Conservation (phyloP, 2,329 filamentous ascomycete genomes). For the Chaetothyriales sp. region DNA sequence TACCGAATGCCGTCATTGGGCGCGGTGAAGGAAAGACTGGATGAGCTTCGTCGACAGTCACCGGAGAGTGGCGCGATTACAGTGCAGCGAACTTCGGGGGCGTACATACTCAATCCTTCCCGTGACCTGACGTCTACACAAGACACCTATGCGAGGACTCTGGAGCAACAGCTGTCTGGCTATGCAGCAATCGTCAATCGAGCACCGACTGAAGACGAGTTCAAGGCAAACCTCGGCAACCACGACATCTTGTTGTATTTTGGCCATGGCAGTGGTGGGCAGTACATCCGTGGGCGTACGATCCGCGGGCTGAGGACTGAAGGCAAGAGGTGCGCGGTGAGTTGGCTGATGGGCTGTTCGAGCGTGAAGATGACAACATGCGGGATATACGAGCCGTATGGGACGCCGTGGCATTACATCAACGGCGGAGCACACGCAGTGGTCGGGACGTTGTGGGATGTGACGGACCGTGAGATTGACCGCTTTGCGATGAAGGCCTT, state of each 20-base stretch:
- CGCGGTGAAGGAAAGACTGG: conserved; percentile 62
- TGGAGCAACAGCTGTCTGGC: conserved; percentile 7
- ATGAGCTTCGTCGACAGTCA: conserved; percentile 16
- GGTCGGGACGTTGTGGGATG: conserved; percentile 91
- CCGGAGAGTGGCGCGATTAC: conserved; percentile 6
- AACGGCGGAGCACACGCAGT: conserved; percentile 75
- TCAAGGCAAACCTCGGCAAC: conserved; percentile 51
- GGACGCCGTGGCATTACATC: conserved; percentile 83
- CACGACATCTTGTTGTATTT: conserved; percentile 80
- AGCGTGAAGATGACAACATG: conserved; percentile 67
- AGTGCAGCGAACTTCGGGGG: conserved; percentile 22
- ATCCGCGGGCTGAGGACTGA: conserved; percentile 51
- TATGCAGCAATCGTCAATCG: conserved; percentile 46
- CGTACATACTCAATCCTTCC: conserved; percentile 79
- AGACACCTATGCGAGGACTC: conserved; percentile 49
- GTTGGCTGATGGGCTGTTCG: conserved; percentile 88
- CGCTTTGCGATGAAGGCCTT: conserved; percentile 69
- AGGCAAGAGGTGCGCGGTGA: conserved; percentile 56
- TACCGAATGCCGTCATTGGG: conserved; percentile 80
- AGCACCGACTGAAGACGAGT: conserved; percentile 62
- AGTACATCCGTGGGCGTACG: conserved; percentile 78
- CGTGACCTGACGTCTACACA: conserved; percentile 73
- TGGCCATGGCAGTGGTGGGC: conserved; percentile 84
- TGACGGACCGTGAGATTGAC: conserved; percentile 95
- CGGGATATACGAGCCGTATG: conserved; percentile 81